Evolutionary conservation across 495 filamentous ascomycete genomes (phyloP), one percentile per base, ranked within the genome.

Genomic region (Trichoderma erinaceum): DNA sequence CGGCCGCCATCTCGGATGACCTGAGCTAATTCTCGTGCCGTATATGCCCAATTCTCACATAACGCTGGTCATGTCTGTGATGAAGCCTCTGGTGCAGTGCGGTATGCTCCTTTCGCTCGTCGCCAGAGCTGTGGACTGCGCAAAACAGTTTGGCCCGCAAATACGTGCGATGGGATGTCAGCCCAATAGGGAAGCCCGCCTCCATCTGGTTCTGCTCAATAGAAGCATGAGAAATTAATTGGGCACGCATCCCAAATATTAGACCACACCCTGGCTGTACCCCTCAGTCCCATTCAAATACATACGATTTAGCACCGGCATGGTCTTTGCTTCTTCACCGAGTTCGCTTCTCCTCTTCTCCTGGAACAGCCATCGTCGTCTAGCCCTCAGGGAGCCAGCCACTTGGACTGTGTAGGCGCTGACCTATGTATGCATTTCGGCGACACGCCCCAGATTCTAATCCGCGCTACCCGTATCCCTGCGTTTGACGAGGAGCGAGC

Each of bases 211-310:
- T 61, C 27, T 61, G 56, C 56, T 61, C 56, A 32, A 61, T 61
- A 25, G 32, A 25, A 32, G 23, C 23, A 29, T 61, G 25, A 61
- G 56, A 7, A 61, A 61, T 61, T 61, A 32, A 61, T 61, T 61
- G 27, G 56, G 56, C 56, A 56, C 25, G 56, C 56, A 29, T 61
- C 25, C 56, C 56, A 32, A 32, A 25, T 61, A 32, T 15, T 25
- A 2, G 56, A 56, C 56, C 56, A 23, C 44, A 15, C 56, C 56
- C 56, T 61, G 56, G 23, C 11, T 3, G 27, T 29, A 66, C 44
- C 65, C 65, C 65, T 66, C 65, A 66, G 41, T 46, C n/a, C 8
- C 65, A n/a, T 18, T 66, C 8, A 66, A 50, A 44, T 25, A 66
- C 56, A 52, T 21, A 32, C n/a, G 50, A 12, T 46, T 66, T 46